phyloP scores from a whole-genome alignment of 306 rosid species.

The Spatholobus suberectus region DNA sequence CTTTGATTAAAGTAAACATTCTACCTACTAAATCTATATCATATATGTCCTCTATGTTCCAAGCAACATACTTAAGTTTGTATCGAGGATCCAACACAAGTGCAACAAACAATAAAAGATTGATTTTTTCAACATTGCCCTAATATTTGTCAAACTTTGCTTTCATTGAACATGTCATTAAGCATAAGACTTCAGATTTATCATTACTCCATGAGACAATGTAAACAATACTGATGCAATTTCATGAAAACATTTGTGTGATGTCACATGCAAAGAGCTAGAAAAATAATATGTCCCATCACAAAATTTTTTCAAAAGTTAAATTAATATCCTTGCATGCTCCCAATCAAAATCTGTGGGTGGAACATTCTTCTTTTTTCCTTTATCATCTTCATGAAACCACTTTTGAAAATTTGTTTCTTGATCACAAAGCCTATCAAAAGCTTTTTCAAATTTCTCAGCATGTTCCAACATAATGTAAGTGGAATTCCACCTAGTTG shows the following conservation, averaged over 20 bases:
- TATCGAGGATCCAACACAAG: neutral
- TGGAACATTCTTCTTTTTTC: neutral
- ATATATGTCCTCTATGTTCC: neutral
- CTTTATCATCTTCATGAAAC: neutral
- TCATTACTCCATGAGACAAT: no score
- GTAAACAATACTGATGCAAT: no score
- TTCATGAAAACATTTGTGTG: no score
- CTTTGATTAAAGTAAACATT: neutral
- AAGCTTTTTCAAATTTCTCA: neutral
- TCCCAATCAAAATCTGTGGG: neutral
- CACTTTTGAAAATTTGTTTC: neutral
- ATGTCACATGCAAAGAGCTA: no score
- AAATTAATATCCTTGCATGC: neutral
- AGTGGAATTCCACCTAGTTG: no score
- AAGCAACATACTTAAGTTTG: neutral
- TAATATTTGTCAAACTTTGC: neutral
- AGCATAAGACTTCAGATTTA: no score
- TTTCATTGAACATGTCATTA: no score
- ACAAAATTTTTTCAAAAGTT: neutral
- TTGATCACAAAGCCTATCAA: neutral
- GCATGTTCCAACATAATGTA: no score
- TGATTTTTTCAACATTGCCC: neutral
- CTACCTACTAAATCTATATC: neutral
- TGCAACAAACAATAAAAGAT: neutral
- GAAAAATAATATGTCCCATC: neutral